Evolutionary conservation across 805 yeast species (phyloP).

Genomic region (Ogataea pilisensis): DNA sequence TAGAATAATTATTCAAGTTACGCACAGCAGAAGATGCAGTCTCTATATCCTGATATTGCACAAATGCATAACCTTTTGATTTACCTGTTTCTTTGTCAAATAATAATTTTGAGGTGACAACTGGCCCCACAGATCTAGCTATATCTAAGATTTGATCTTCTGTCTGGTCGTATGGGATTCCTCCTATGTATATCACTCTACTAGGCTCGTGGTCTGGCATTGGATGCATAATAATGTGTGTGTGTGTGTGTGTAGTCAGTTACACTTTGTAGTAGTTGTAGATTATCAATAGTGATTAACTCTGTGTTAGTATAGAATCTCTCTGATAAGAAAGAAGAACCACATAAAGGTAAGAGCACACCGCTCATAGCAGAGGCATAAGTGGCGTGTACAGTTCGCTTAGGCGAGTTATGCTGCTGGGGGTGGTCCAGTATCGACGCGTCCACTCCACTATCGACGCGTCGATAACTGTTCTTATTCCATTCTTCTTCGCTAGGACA

Average conservation of each 20-base stretch:
- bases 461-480: too few species aligned
- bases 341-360: too few species aligned
- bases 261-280: not conserved
- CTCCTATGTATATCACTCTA: constrained; percentile 68
- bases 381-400: too few species aligned
- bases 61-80: constrained; percentile 87
- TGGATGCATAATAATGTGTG: not conserved
- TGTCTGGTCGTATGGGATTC: constrained; percentile 88
- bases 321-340: too few species aligned
- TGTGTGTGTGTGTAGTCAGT: too few species aligned
- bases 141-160: constrained; percentile 87
- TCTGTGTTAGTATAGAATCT: not conserved
- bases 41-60: constrained; percentile 76
- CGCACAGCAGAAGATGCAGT: constrained; percentile 90
- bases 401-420: not conserved
- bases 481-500: too few species aligned
- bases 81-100: constrained; percentile 88
- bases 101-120: constrained; percentile 64
- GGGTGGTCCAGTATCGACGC: not conserved
- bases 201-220: constrained; percentile 23
- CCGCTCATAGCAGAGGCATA: too few species aligned
- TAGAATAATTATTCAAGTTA: constrained; percentile 72
- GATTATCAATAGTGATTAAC: not conserved
- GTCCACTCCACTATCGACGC: not conserved
- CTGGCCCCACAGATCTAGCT: constrained; percentile 87